Evolutionary conservation across 345 rosid genomes (phyloP).

Genomic region (Corchorus capsularis): DNA sequence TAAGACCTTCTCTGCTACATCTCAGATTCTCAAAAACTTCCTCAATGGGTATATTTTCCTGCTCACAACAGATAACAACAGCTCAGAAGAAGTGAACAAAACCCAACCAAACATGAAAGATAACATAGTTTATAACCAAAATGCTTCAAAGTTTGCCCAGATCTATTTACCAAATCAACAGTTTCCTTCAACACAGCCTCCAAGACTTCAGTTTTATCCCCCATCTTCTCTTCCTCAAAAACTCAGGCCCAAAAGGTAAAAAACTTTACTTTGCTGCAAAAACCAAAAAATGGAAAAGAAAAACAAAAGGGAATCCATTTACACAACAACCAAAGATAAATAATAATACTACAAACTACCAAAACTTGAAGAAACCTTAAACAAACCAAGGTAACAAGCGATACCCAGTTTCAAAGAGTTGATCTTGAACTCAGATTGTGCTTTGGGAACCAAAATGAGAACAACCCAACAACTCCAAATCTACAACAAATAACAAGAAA

Average conservation of each 20-base stretch:
- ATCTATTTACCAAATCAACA: slow-evolving; percentile 98
- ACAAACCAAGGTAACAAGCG: slow-evolving; percentile 11
- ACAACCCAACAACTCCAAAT: slow-evolving; percentile 44
- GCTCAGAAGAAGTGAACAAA: slow-evolving; percentile 7
- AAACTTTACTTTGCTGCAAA: slow-evolving; percentile 18
- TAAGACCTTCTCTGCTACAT: slow-evolving; percentile 92
- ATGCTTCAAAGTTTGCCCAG: slow-evolving; percentile 41
- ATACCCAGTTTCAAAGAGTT: slow-evolving; percentile 24
- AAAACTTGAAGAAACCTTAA: slow-evolving; percentile 1
- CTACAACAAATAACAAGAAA: slow-evolving; percentile 27
- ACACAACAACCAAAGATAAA: slow-evolving; percentile 10
- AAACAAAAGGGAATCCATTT: background rate
- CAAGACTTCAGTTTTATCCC: slow-evolving; percentile 75
- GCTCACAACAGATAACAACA: slow-evolving; percentile 25
- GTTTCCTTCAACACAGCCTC: slow-evolving; percentile 94
- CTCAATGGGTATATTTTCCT: slow-evolving; percentile 98
- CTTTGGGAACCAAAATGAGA: slow-evolving; percentile 26
- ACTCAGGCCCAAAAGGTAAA: slow-evolving; percentile 15
- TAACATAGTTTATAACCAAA: slow-evolving; percentile 11
- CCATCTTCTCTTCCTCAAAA: slow-evolving; percentile 42
- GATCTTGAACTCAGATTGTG: slow-evolving; percentile 16
- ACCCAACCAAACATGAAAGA: slow-evolving; percentile 12
- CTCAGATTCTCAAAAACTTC: slow-evolving; percentile 96
- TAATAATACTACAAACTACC: background rate
- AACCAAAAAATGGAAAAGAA: background rate